Evolutionary conservation across 2,329 filamentous ascomycete genomes (phyloP), one percentile per base, ranked within the genome.

Genomic region (Geosmithia morbida): DNA sequence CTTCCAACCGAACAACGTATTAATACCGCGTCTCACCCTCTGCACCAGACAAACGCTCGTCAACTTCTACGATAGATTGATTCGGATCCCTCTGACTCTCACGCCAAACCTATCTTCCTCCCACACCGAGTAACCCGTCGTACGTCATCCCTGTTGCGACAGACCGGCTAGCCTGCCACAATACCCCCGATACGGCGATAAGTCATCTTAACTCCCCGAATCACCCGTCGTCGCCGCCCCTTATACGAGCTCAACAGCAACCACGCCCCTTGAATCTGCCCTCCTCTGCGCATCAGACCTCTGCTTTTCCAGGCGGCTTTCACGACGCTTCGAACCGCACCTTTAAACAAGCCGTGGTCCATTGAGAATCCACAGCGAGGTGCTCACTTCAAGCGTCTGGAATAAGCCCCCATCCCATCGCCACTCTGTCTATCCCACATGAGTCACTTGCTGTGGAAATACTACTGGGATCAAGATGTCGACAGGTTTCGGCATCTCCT

Each of bases 371-470:
- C 82, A 87, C 81, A 86, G 87, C 86, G 83, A 94, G 87, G 87
- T 82, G 83, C 76, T 66, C 17, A 65, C 69, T 73, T 69, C 68
- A 74, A 77, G 70, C 67, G 70, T 65, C 61, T 62, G 61, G 64
- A 65, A 65, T 59, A 62, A 56, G 55, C 55, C 53, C 53, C 47
- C 52, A 58, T 48, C 52, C 58, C 55, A 56, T 65, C 63, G 69
- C 22, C 22, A 26, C 80, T 18, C 22, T 13, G 41, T 11, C 33
- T 37, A 16, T 37, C 63, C 79, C 80, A 26, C 22, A 92, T 97
- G 90, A 97, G 87, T 83, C 84, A 88, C 72, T 79, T 85, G 78
- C 81, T 98, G 66, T 96, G 90, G 90, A 89, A 88, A 77, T 87
- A 79, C 65, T 97, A 90, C 66, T 84, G 94, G 74, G 85, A 96